These are phyloP conservation scores for Prosopis cineraria DNA, from an alignment of 306 rosid species.

Conservation along the genomic window DNA sequence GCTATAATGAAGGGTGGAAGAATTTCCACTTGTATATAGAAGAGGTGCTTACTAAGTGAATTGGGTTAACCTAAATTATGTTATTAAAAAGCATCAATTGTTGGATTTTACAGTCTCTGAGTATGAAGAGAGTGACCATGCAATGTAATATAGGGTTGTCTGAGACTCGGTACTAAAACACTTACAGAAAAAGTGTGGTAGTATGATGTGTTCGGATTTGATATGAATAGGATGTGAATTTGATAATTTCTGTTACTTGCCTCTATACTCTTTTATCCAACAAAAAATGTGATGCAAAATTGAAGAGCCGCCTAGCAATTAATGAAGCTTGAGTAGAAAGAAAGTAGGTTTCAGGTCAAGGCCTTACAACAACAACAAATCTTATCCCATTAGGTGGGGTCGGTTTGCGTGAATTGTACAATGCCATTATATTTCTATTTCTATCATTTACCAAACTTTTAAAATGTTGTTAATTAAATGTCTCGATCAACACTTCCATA, in stretches of 20 bases:
- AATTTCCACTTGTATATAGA: background rate
- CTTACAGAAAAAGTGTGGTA: background rate
- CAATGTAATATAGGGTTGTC: slow-evolving; percentile 4
- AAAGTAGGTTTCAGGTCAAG: slow-evolving; percentile 3
- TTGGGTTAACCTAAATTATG: background rate
- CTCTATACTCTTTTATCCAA: too few species aligned
- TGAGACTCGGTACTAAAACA: background rate
- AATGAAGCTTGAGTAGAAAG: background rate
- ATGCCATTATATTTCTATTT: too few species aligned
- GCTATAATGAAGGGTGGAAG: background rate
- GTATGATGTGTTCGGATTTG: background rate
- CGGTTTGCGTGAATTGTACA: too few species aligned
- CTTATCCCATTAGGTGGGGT: too few species aligned
- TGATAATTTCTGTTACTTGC: background rate
- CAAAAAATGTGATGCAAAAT: background rate
- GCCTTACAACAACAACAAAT: too few species aligned
- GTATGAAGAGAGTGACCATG: background rate
- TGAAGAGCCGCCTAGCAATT: background rate
- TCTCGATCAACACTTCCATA: too few species aligned
- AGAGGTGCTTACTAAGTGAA: background rate
- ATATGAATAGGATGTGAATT: background rate
- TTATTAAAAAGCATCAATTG: background rate
- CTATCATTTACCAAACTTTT: too few species aligned
- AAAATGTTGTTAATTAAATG: too few species aligned
- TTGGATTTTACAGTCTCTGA: background rate